Base-by-base conservation (phyloP, 2,329 filamentous ascomycete species). In the Fusarium sp. region DNA sequence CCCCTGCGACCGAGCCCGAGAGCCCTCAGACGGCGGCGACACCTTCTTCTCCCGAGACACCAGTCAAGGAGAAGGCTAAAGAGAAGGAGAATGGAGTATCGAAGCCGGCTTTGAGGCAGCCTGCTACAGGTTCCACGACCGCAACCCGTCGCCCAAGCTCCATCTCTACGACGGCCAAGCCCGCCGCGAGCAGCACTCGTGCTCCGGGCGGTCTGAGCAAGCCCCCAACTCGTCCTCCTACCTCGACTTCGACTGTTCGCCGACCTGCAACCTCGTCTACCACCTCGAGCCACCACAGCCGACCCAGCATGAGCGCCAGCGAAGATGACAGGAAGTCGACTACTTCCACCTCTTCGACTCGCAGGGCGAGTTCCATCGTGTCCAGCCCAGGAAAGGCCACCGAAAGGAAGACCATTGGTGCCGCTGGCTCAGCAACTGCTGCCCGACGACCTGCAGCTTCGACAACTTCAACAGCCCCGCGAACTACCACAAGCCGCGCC, bases 261-360 rank as follows among this genome's bases (percentile, higher is more conserved):
- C 69, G 73, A 31, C 66, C 74, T 41, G 67, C 72, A 6, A 72
- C 74, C 14, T 67, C 76, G 13, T 65, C 77, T 9, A 73, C 77
- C 32, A 67, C 73, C n/a, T 67, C 76, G 35, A 76, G 71, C 60
- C 81, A 83, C 70, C 77, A 74, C 61, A 78, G 79, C 42, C 79
- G 78, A n/a, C 75, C 80, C 32, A 80, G 78, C 46, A 74, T 80
- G 48, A 82, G 81, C 57, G 76, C 78, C 46, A 81, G 80, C 51
- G 81, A 83, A 58, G 81, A 83, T 64, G 81, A 83, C 55, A 81
- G 78, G 73, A 81, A 76, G 68, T 71, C 78, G 4, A 72, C 70
- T 19, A 67, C 78, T 7, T 74, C 74, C 10, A 71, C 75, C 33
- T 61, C 69, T 15, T 72, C 77, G 21, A 72, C 78, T 15, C 76